Conservation (phyloP, 1,284 basidiomycete species). For the Tremellales sp. region DNA sequence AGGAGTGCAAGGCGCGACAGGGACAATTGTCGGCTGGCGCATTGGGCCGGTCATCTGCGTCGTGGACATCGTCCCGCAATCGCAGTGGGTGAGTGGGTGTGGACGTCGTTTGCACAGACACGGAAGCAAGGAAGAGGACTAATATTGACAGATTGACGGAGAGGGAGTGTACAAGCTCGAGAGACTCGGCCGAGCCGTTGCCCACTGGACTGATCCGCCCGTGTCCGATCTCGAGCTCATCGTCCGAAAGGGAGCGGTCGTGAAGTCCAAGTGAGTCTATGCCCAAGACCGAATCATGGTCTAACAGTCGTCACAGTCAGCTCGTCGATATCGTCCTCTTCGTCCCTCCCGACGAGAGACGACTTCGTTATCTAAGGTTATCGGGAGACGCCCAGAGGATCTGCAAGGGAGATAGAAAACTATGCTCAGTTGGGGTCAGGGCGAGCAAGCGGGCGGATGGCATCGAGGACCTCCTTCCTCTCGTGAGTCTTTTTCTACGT, state of each 20-base stretch:
- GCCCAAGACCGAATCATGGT: no score
- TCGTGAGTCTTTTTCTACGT: slow-evolving; percentile 16
- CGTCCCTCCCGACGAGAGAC: slow-evolving; percentile 27
- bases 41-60: slow-evolving; percentile 20
- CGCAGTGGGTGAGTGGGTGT: no score
- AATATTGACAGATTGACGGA: slow-evolving; percentile 1
- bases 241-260: background rate
- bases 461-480: slow-evolving; percentile 9
- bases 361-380: slow-evolving; percentile 24
- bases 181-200: background rate
- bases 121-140: slow-evolving; percentile 20
- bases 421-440: background rate
- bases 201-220: background rate
- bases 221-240: background rate
- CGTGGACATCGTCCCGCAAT: slow-evolving; percentile 25
- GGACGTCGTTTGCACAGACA: no score
- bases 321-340: slow-evolving; percentile 25
- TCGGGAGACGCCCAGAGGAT: background rate
- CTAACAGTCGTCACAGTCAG: slow-evolving; percentile 4
- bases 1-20: slow-evolving; percentile 7
- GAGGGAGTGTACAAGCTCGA: background rate
- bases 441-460: background rate
- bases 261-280: no score
- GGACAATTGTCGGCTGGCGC: slow-evolving; percentile 31
- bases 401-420: slow-evolving; percentile 8